Percentiles rank a stretch among this genome's conserved stretches.
Conservation (phyloP, 1,284 basidiomycete genomes). For the Ustilago curta region DNA sequence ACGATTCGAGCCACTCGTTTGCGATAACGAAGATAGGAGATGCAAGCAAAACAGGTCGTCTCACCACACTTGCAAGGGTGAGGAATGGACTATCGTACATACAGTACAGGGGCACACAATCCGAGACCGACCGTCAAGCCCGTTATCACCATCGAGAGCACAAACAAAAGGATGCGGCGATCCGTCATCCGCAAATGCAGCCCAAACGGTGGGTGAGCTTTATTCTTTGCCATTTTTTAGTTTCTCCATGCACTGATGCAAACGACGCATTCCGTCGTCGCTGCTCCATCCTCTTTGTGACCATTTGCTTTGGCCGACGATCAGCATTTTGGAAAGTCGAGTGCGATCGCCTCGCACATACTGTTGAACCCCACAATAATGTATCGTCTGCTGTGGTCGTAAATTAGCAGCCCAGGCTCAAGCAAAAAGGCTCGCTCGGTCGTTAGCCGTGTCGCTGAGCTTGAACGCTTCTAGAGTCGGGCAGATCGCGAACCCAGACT, state of each 20-base stretch:
- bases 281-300: neutral
- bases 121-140: conserved; percentile 33
- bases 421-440: neutral
- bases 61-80: neutral
- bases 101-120: neutral
- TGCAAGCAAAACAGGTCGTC: neutral
- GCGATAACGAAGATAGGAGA: conserved; percentile 6
- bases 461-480: no score
- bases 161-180: conserved; percentile 12
- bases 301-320: neutral
- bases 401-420: no score
- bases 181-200: conserved; percentile 2
- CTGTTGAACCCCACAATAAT: no score
- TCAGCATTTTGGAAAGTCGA: neutral
- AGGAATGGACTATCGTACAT: neutral
- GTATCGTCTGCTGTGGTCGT: no score
- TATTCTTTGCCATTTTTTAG: neutral
- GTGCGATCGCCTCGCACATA: neutral
- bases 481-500: no score
- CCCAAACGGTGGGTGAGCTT: neutral
- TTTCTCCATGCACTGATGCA: neutral
- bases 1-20: neutral
- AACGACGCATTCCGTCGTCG: neutral
- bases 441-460: conserved; percentile 2
- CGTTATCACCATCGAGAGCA: conserved; percentile 13